Base-by-base conservation (phyloP, 2,329 filamentous ascomycete genomes). In the Trichoderma sp. region DNA sequence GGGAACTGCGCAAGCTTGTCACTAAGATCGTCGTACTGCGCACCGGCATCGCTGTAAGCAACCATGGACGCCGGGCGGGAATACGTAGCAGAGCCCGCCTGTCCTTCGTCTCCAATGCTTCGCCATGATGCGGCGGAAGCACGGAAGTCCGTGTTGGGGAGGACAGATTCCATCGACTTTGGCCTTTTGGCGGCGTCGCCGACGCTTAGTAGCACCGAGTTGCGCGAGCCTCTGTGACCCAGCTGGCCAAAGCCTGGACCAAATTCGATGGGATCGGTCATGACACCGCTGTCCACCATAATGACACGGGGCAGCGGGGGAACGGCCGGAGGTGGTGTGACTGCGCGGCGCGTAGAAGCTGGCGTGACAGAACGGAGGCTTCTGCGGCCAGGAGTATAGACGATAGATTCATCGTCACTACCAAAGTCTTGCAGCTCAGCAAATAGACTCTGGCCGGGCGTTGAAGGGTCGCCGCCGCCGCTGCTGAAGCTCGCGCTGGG, bases 341-440 rank as follows among this genome's bases (percentile, higher is more conserved):
- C 72, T 28, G 79, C 78, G 49, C 79, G 81, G 52, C 82, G 76
- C 26, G 80, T 77, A 13, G 85, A 87, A 30, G 78, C 82, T 26
- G 86, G 85, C 6, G 85, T 86, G 54, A 79, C 73, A 21, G 81
- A 84, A 54, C 83, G 83, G 26, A 80, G 74, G 69, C 82, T 83
- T 54, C 83, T 81, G 68, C 83, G 82, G 71, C 84, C 86, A 30
- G 88, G 88, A 34, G 87, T 89, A 30, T 81, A 85, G 39, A 81
- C 84, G 21, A 83, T 83, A 69, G 80, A 83, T 70, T 93, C 91
- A 71, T 93, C 92, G 73, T 91, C 90, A 72, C 89, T 88, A 70
- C 88, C 90, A 54, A 97, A 83, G 72, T 93, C 92, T 65, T 91
- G 93, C 52, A 99, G 86, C 79, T 99, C 96, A 51, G 94, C 94